phyloP scores from a whole-genome alignment of 345 rosid species.

The Xanthoceras sorbifolium region DNA sequence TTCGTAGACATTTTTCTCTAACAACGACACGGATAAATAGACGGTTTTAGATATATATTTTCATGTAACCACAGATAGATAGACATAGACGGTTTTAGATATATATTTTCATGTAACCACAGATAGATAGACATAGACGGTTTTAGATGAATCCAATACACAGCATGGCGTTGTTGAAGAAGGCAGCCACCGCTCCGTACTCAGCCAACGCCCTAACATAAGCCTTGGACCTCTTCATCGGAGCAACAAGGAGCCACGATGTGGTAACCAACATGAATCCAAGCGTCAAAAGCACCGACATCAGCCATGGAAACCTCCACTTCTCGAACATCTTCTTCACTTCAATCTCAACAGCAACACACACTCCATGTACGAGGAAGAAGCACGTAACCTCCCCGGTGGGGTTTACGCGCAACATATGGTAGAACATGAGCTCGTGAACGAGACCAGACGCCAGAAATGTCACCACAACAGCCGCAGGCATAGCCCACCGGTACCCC shows the following conservation, averaged over 20 bases:
- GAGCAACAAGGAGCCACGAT: background rate
- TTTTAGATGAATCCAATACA: too few relatives aligned
- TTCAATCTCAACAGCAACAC: constrained; percentile 35
- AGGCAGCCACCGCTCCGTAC: background rate
- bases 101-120: too few relatives aligned
- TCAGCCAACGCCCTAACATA: background rate
- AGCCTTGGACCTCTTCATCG: background rate
- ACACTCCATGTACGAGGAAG: constrained; percentile 55
- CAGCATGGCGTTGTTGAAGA: background rate
- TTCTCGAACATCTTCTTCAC: constrained; percentile 36
- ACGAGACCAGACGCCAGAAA: constrained; percentile 51
- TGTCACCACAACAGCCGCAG: constrained; percentile 40
- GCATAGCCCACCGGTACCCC: constrained; percentile 41
- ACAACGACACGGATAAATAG: too few relatives aligned
- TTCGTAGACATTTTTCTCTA: too few relatives aligned
- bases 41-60: too few relatives aligned
- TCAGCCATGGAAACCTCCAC: constrained; percentile 27
- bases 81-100: too few relatives aligned
- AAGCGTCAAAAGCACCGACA: constrained; percentile 34
- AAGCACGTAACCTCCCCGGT: constrained; percentile 52
- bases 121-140: too few relatives aligned
- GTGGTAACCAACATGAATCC: constrained; percentile 41
- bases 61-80: too few relatives aligned
- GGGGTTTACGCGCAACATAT: constrained; percentile 45
- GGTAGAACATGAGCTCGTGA: constrained; percentile 69